These are phyloP conservation scores for Rusavskia elegans DNA, from an alignment of 495 filamentous ascomycete genomes.

Conservation along the genomic window DNA sequence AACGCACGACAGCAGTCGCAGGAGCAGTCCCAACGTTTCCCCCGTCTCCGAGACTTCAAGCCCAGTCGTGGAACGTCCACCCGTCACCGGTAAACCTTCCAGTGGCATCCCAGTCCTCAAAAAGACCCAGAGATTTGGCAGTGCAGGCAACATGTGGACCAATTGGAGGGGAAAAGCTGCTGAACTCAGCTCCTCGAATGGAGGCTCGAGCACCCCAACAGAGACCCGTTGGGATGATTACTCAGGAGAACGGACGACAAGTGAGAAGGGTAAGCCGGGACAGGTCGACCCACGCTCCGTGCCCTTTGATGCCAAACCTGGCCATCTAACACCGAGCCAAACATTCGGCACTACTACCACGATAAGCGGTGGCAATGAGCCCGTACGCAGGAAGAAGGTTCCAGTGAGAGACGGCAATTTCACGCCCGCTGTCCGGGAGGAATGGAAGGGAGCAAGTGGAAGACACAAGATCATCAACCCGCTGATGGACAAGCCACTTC, in stretches of 20 bases:
- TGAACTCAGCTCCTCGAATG: slow-evolving; percentile 3
- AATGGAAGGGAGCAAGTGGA: slow-evolving; percentile 36
- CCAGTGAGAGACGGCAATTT: slow-evolving; percentile 13
- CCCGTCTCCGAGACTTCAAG: slow-evolving; percentile 24
- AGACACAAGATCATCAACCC: slow-evolving; percentile 27
- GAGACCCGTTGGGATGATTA: slow-evolving; percentile 32
- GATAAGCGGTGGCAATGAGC: slow-evolving; percentile 13
- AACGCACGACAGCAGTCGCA: neutral
- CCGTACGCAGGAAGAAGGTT: slow-evolving; percentile 10
- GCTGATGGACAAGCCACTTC: slow-evolving; percentile 14
- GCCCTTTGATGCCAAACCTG: slow-evolving; percentile 8
- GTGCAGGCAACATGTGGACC: slow-evolving; percentile 1
- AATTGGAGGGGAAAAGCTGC: slow-evolving; percentile 6
- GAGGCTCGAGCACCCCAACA: neutral
- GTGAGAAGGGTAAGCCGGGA: slow-evolving; percentile 18
- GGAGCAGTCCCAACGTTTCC: slow-evolving; percentile 28
- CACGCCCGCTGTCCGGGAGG: slow-evolving; percentile 20
- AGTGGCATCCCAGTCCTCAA: slow-evolving; percentile 14
- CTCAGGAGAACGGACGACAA: slow-evolving; percentile 31
- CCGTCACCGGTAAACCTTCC: slow-evolving; percentile 4
- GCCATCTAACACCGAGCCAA: slow-evolving; percentile 1
- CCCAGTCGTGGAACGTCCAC: slow-evolving; percentile 3
- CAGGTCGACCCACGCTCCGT: slow-evolving; percentile 13
- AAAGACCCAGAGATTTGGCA: slow-evolving; percentile 11
- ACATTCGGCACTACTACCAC: slow-evolving; percentile 10